Conservation (phyloP, 1,284 basidiomycete genomes). For the Gastroboletus turbinatus region DNA sequence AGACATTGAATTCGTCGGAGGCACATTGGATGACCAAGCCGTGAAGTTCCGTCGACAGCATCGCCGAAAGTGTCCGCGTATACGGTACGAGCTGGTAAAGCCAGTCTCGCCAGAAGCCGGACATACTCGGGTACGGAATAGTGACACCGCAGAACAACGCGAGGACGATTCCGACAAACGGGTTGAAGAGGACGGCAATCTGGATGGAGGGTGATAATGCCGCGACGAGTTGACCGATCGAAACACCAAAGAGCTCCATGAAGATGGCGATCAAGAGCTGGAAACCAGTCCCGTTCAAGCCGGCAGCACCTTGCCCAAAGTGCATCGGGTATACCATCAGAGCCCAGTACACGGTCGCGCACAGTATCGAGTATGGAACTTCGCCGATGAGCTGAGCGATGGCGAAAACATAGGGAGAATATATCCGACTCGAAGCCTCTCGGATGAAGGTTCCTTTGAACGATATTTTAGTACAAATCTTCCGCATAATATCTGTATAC, state of each 20-base stretch:
- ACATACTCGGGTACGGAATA: slow-evolving; percentile 69
- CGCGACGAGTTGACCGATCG: slow-evolving; percentile 74
- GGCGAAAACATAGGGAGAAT: slow-evolving; percentile 81
- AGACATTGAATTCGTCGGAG: slow-evolving; percentile 63
- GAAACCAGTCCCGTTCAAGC: slow-evolving; percentile 70
- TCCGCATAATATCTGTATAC: slow-evolving; percentile 16
- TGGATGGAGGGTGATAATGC: slow-evolving; percentile 74
- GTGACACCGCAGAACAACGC: slow-evolving; percentile 81
- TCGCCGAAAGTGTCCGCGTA: slow-evolving; percentile 71
- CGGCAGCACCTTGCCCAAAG: slow-evolving; percentile 64
- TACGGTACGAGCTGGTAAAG: slow-evolving; percentile 70
- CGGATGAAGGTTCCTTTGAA: slow-evolving; percentile 58
- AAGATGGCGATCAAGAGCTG: slow-evolving; percentile 71
- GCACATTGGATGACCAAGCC: slow-evolving; percentile 70
- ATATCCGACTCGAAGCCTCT: slow-evolving; percentile 75
- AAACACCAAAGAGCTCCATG: slow-evolving; percentile 76
- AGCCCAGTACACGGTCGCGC: slow-evolving; percentile 76
- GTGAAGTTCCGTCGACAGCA: slow-evolving; percentile 81
- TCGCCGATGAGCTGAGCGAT: slow-evolving; percentile 82
- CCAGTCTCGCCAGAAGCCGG: slow-evolving; percentile 76
- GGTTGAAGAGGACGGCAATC: slow-evolving; percentile 81
- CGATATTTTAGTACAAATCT: background rate
- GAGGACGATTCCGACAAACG: slow-evolving; percentile 71
- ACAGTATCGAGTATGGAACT: slow-evolving; percentile 75
- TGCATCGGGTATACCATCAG: slow-evolving; percentile 76